Percentiles rank a stretch among this genome's conserved stretches.
Conservation (phyloP, 805 yeast genomes). For the Candida incommunis region DNA sequence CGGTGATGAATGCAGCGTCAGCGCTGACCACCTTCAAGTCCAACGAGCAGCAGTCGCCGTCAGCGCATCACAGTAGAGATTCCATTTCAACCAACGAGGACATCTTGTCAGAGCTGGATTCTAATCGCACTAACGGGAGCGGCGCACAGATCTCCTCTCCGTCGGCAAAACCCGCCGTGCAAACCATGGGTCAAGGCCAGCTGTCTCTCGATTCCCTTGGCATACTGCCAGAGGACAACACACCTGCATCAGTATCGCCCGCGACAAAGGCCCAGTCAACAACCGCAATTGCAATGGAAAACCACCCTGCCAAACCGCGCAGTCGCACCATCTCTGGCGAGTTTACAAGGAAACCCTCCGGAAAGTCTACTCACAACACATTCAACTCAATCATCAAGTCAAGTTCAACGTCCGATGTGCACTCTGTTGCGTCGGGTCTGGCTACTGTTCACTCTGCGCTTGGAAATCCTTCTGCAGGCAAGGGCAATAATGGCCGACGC, state of each 20-base stretch:
- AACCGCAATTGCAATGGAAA: neutral
- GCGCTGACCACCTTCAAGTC: constrained; percentile 1
- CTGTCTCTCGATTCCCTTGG: neutral
- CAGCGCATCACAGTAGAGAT: too few species aligned
- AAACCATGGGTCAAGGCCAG: neutral
- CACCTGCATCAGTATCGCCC: neutral
- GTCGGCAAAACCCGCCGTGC: neutral
- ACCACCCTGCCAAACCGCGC: neutral
- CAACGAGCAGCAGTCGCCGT: too few species aligned
- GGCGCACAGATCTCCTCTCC: too few species aligned
- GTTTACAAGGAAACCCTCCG: neutral
- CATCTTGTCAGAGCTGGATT: too few species aligned
- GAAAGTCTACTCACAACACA: neutral
- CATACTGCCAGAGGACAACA: neutral
- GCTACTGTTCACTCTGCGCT: neutral
- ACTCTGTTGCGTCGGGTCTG: neutral
- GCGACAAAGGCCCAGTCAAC: neutral
- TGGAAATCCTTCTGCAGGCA: neutral
- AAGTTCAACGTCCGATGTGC: neutral
- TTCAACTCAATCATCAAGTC: neutral
- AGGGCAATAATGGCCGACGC: neutral
- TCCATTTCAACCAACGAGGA: neutral
- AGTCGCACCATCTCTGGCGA: neutral
- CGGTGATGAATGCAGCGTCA: neutral
- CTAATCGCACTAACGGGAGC: too few species aligned